Percentiles rank a stretch among this genome's conserved stretches.
These are phyloP conservation scores for Bombardia bombarda DNA, from an alignment of 495 filamentous ascomycete genomes.

Conservation along the genomic window DNA sequence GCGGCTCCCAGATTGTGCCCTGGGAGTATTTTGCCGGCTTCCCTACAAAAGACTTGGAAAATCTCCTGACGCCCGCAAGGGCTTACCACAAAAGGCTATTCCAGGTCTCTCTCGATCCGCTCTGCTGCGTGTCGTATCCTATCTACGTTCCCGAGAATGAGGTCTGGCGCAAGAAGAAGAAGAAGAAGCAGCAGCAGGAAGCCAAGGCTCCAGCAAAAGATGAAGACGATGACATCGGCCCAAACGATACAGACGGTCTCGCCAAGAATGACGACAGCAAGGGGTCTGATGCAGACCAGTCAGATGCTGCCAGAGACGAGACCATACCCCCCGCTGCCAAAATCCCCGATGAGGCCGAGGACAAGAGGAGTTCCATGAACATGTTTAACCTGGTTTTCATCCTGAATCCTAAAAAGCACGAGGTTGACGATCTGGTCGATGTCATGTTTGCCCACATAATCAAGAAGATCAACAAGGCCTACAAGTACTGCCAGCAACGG, in stretches of 20 bases:
- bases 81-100: slow-evolving; percentile 83
- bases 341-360: slow-evolving; percentile 39
- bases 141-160: slow-evolving; percentile 83
- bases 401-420: slow-evolving; percentile 66
- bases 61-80: slow-evolving; percentile 68
- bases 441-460: slow-evolving; percentile 83
- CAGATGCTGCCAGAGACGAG: slow-evolving; percentile 31
- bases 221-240: slow-evolving; percentile 14
- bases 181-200: slow-evolving; percentile 20
- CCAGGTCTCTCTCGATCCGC: slow-evolving; percentile 75
- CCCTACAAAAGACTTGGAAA: slow-evolving; percentile 69
- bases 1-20: slow-evolving; percentile 48
- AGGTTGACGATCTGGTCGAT: slow-evolving; percentile 63
- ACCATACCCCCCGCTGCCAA: slow-evolving; percentile 24
- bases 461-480: slow-evolving; percentile 79
- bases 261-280: slow-evolving; percentile 8
- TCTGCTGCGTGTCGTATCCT: slow-evolving; percentile 80
- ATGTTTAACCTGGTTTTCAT: slow-evolving; percentile 98
- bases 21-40: slow-evolving; percentile 78
- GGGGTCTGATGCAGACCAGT: slow-evolving; percentile 24
- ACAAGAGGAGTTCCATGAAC: slow-evolving; percentile 60
- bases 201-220: slow-evolving; percentile 16
- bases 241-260: slow-evolving; percentile 10
- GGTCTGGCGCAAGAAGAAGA: slow-evolving; percentile 75
- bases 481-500: slow-evolving; percentile 85